phyloP scores from a whole-genome alignment of 1,139 yeast species.

The Candida smagusa region DNA sequence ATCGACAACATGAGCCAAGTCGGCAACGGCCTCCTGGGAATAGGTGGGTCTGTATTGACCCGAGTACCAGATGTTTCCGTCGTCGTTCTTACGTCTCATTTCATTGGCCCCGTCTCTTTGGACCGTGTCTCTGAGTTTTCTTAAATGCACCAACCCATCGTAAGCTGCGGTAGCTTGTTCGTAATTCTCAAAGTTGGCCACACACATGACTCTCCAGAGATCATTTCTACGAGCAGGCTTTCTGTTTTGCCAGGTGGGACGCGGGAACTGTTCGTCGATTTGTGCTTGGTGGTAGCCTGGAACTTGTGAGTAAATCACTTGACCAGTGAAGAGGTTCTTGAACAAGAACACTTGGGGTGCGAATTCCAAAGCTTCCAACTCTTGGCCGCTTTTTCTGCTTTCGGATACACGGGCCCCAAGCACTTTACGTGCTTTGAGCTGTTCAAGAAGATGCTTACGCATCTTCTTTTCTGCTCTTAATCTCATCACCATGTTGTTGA shows the following conservation, averaged over 20 bases:
- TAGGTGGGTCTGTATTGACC: conserved; percentile 89
- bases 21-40: conserved; percentile 91
- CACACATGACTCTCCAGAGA: conserved; percentile 89
- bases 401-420: conserved; percentile 46
- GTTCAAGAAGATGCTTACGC: conserved; percentile 50
- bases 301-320: conserved; percentile 83
- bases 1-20: conserved; percentile 67
- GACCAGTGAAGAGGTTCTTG: conserved; percentile 85
- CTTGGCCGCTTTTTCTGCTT: conserved; percentile 33
- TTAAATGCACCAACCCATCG: conserved; percentile 68
- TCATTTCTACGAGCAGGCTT: conserved; percentile 79
- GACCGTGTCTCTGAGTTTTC: conserved; percentile 65
- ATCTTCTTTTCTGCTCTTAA: conserved; percentile 48
- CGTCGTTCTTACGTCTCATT: conserved; percentile 69
- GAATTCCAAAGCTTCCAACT: conserved; percentile 37
- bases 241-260: conserved; percentile 88
- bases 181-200: conserved; percentile 64
- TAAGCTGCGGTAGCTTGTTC: conserved; percentile 72
- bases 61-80: conserved; percentile 80
- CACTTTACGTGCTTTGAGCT: conserved; percentile 42
- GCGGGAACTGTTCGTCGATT: conserved; percentile 64
- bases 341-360: conserved; percentile 84
- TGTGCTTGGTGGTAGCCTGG: conserved; percentile 71
- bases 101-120: conserved; percentile 59
- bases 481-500: conserved; percentile 38